Conservation (phyloP, 2,329 filamentous ascomycete genomes). For the Parascedosporium putredinis region DNA sequence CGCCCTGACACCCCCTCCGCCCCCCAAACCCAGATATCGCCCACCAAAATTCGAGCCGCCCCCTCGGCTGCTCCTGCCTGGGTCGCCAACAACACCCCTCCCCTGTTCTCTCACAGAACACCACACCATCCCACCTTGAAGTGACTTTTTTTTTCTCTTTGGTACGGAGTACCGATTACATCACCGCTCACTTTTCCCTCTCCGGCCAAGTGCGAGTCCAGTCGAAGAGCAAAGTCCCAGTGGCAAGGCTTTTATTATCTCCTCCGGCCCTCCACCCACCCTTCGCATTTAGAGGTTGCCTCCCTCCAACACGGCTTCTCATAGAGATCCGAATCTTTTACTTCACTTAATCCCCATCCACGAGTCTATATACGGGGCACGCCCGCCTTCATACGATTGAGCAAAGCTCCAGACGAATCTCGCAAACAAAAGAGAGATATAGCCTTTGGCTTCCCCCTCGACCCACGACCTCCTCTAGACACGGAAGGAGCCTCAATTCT, state of each 20-base stretch:
- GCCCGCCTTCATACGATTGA: neutral
- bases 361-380: neutral
- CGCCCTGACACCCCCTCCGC: neutral
- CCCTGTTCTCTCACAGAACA: slow-evolving; percentile 1
- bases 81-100: neutral
- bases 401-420: neutral
- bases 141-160: slow-evolving; percentile 4
- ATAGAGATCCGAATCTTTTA: neutral
- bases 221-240: neutral
- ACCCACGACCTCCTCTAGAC: neutral
- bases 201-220: slow-evolving; percentile 1
- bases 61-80: slow-evolving; percentile 1
- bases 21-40: neutral
- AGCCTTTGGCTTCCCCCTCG: neutral
- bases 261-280: neutral
- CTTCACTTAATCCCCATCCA: neutral
- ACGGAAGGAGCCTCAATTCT: neutral
- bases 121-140: slow-evolving; percentile 6
- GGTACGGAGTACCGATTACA: slow-evolving; percentile 7
- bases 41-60: neutral
- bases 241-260: slow-evolving; percentile 4
- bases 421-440: neutral
- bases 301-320: neutral
- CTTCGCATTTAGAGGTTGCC: neutral
- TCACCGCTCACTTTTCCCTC: slow-evolving; percentile 3